Conservation (phyloP, 1,139 yeast genomes). For the Yamadazyma aaseri region DNA sequence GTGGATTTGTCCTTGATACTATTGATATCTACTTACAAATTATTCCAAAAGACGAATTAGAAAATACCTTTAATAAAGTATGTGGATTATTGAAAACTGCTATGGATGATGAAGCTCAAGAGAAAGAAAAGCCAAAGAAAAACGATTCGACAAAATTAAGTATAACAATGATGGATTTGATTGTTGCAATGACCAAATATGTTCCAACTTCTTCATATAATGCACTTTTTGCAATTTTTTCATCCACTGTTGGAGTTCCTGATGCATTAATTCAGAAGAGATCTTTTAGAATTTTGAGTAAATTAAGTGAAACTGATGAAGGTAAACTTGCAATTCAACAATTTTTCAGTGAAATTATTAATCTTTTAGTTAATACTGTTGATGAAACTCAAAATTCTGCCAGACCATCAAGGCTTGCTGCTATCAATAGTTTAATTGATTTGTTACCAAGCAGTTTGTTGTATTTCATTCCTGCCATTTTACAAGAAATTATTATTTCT, state of each 20-base stretch:
- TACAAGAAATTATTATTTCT: slow-evolving; percentile 85
- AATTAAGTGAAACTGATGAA: slow-evolving; percentile 64
- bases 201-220: slow-evolving; percentile 69
- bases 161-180: slow-evolving; percentile 86
- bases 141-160: slow-evolving; percentile 52
- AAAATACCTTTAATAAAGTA: slow-evolving; percentile 79
- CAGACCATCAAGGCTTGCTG: slow-evolving; percentile 74
- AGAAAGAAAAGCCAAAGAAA: slow-evolving; percentile 10
- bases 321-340: slow-evolving; percentile 54
- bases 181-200: slow-evolving; percentile 82
- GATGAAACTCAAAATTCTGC: slow-evolving; percentile 70
- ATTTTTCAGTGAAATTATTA: slow-evolving; percentile 59
- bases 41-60: slow-evolving; percentile 65
- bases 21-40: slow-evolving; percentile 78
- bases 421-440: slow-evolving; percentile 60
- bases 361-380: slow-evolving; percentile 56
- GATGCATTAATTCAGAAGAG: slow-evolving; percentile 79
- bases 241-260: slow-evolving; percentile 55
- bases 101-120: slow-evolving; percentile 57
- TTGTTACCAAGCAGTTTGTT: slow-evolving; percentile 62
- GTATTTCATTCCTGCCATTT: slow-evolving; percentile 73
- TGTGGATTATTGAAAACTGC: slow-evolving; percentile 75
- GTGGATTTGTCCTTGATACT: slow-evolving; percentile 83
- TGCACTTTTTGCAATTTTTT: slow-evolving; percentile 76
- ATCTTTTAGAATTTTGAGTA: slow-evolving; percentile 77